Conservation (phyloP, 768 basidiomycete genomes). For the Termitomyces bulborhizus region DNA sequence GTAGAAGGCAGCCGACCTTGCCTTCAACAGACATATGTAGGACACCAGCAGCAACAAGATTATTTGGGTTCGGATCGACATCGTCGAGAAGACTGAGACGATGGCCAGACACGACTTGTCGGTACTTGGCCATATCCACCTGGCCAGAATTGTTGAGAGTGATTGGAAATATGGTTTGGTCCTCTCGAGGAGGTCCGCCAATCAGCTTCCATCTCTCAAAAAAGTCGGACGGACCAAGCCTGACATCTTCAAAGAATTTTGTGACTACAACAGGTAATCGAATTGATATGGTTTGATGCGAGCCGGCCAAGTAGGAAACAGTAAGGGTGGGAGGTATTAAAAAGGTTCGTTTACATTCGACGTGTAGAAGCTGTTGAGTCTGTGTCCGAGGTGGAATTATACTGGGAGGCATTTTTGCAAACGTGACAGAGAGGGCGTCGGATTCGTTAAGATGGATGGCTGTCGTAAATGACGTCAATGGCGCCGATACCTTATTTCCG, state of each 20-base stretch:
- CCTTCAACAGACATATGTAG: slow-evolving; percentile 87
- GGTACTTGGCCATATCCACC: slow-evolving; percentile 68
- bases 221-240: slow-evolving; percentile 77
- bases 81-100: slow-evolving; percentile 72
- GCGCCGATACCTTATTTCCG: slow-evolving; percentile 88
- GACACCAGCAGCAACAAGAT: slow-evolving; percentile 93
- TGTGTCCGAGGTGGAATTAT: slow-evolving; percentile 79
- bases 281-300: slow-evolving; percentile 80
- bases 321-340: slow-evolving; percentile 68
- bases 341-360: slow-evolving; percentile 93
- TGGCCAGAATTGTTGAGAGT: slow-evolving; percentile 58
- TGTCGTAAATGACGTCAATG: slow-evolving; percentile 90
- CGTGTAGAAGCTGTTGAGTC: slow-evolving; percentile 86
- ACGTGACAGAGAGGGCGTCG: slow-evolving; percentile 72
- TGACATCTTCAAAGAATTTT: slow-evolving; percentile 93
- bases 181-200: slow-evolving; percentile 90
- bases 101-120: slow-evolving; percentile 73
- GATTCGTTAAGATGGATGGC: slow-evolving; percentile 68
- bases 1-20: slow-evolving; percentile 91
- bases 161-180: slow-evolving; percentile 84
- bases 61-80: slow-evolving; percentile 92
- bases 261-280: slow-evolving; percentile 82
- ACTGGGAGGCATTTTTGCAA: slow-evolving; percentile 87
- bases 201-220: slow-evolving; percentile 99
- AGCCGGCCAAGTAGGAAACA: slow-evolving; percentile 88